Conservation (phyloP, 2,329 filamentous ascomycete genomes). For the Alternaria ethzedia region DNA sequence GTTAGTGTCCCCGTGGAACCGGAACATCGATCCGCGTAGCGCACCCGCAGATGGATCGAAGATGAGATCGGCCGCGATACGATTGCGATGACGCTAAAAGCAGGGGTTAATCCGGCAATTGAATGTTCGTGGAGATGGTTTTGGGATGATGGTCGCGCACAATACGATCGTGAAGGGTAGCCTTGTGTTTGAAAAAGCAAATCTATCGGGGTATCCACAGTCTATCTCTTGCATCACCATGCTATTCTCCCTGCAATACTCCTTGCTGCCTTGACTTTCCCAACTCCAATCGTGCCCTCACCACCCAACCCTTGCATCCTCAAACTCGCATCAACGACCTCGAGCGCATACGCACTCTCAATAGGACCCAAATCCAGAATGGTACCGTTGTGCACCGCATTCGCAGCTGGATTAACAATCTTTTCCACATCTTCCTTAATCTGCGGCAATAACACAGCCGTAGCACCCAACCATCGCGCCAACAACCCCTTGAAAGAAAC, state of each 20-base stretch:
- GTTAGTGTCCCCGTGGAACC: not conserved
- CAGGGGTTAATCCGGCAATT: not conserved
- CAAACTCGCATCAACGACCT: constrained; percentile 26
- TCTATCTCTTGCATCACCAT: not conserved
- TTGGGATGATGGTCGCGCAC: not conserved
- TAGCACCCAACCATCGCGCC: constrained; percentile 37
- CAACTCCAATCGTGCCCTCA: constrained; percentile 21
- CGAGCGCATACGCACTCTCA: constrained; percentile 22
- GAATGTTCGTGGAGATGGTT: not conserved
- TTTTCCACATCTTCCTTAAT: constrained; percentile 16
- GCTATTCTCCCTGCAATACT: constrained; percentile 19
- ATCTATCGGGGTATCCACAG: not conserved
- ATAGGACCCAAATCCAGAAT: constrained; percentile 16
- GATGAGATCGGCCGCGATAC: not conserved
- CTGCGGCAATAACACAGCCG: constrained; percentile 27
- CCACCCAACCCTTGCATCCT: constrained; percentile 21
- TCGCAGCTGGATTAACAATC: constrained; percentile 19
- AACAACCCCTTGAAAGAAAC: constrained; percentile 66
- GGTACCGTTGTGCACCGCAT: constrained; percentile 10
- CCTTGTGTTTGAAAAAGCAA: not conserved
- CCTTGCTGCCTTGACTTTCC: constrained; percentile 1
- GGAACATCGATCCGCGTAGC: constrained; percentile 1
- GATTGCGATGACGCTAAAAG: constrained; percentile 1
- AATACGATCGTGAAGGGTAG: not conserved
- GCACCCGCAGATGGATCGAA: constrained; percentile 3